phyloP scores from a whole-genome alignment of 2,329 filamentous ascomycete genomes.

The Mycocentrospora acerina region DNA sequence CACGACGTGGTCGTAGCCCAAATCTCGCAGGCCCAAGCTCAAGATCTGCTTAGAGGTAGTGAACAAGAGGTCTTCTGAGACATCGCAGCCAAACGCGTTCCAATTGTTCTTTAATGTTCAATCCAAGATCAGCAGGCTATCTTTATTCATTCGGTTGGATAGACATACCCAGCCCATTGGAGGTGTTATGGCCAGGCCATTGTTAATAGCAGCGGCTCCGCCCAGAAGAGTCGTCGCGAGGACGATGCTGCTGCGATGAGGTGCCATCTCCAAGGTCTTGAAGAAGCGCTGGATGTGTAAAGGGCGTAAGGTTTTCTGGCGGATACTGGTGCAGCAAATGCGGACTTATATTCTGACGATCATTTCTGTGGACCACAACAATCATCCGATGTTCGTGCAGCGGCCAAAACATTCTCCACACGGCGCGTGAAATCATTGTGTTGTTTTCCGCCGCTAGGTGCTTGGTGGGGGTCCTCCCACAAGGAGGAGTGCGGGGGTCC shows the following conservation, averaged over 20 bases:
- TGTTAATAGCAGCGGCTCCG: conserved; percentile 23
- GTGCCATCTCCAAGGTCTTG: no score
- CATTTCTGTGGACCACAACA: no score
- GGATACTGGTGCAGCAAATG: conserved; percentile 3
- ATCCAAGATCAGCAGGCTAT: no score
- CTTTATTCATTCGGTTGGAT: no score
- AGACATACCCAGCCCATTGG: conserved; percentile 28
- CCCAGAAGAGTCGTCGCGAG: conserved; percentile 12
- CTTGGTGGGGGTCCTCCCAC: conserved; percentile 6
- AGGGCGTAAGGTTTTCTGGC: background rate
- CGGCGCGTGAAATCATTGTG: conserved; percentile 10
- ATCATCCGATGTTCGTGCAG: background rate
- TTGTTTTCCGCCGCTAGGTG: conserved; percentile 24
- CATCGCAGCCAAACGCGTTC: conserved; percentile 29
- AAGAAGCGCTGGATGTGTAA: no score
- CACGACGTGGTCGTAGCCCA: conserved; percentile 53
- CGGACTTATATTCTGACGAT: background rate
- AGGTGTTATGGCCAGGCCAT: conserved; percentile 24
- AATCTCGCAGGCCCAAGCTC: conserved; percentile 27
- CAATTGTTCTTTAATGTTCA: conserved; percentile 30
- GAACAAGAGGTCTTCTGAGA: conserved; percentile 30
- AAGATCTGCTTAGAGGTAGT: conserved; percentile 26
- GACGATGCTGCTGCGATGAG: conserved; percentile 11
- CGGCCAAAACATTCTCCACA: conserved; percentile 8
- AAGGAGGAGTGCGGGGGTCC: conserved; percentile 3